A percentile compares a stretch with the other conserved stretches of the same genome.
phyloP scores from a whole-genome alignment of 371 early-diverging fungal genomes.

The Mucor piriformis region DNA sequence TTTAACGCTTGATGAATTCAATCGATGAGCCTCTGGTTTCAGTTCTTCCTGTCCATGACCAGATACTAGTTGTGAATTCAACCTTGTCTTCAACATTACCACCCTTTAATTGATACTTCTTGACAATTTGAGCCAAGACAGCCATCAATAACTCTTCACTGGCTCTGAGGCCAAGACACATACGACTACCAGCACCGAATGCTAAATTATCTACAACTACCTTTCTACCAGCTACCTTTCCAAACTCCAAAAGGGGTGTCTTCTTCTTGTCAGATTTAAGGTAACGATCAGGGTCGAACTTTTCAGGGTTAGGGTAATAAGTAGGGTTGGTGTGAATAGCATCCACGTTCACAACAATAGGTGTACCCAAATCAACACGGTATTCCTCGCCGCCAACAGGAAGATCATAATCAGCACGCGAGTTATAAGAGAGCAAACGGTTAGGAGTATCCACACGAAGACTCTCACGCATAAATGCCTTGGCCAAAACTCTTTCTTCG shows the following conservation, averaged over 20 bases:
- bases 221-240: constrained; percentile 12
- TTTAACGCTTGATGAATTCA: constrained; percentile 18
- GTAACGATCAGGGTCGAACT: constrained; percentile 33
- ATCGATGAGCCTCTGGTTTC: constrained; percentile 31
- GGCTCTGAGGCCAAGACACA: constrained; percentile 26
- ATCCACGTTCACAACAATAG: constrained; percentile 40
- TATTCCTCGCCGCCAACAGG: constrained; percentile 17
- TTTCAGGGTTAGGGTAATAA: constrained; percentile 28
- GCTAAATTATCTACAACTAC: constrained; percentile 37
- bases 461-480: constrained; percentile 40
- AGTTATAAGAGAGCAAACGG: constrained; percentile 28
- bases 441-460: constrained; percentile 41
- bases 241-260: constrained; percentile 10
- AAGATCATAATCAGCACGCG: constrained; percentile 41
- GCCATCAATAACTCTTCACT: constrained; percentile 25
- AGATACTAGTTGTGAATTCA: constrained; percentile 20
- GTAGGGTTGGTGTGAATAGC: constrained; percentile 35
- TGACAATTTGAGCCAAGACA: constrained; percentile 14
- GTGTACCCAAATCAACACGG: constrained; percentile 34
- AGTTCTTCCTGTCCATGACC: constrained; percentile 37
- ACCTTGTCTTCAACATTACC: constrained; percentile 26
- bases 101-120: constrained; percentile 19
- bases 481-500: constrained; percentile 13
- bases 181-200: constrained; percentile 43
- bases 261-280: constrained; percentile 20